Conservation (phyloP, 2,329 filamentous ascomycete genomes). For the Monosporascus sp. region DNA sequence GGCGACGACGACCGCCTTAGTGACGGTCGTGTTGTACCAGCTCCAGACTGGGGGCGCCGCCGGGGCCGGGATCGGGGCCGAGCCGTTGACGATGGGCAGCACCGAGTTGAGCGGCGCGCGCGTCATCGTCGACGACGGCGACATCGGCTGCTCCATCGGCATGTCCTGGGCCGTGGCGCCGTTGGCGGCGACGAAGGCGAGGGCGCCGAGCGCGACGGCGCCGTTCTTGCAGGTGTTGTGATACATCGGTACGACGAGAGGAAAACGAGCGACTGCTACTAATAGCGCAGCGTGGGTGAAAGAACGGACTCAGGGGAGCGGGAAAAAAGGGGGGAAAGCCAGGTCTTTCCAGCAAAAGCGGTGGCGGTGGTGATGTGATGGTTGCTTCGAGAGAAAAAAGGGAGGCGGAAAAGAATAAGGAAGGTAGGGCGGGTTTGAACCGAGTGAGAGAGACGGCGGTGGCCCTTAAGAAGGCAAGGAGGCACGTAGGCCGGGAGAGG, state of each 20-base stretch:
- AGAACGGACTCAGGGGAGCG: not conserved
- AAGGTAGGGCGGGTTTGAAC: no score
- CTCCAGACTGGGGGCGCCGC: slow-evolving; percentile 9
- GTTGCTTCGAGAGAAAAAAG: no score
- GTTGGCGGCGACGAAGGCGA: slow-evolving; percentile 15
- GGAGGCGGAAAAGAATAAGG: no score
- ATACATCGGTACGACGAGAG: not conserved
- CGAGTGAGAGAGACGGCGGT: not conserved
- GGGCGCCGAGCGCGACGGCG: slow-evolving; percentile 18
- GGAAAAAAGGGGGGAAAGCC: not conserved
- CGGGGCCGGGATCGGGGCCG: slow-evolving; percentile 1
- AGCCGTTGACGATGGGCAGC: slow-evolving; percentile 1
- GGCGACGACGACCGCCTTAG: slow-evolving; percentile 18
- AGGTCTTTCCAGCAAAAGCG: no score
- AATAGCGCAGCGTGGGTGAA: not conserved
- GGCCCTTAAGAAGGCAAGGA: slow-evolving; percentile 15
- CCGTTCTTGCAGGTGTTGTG: slow-evolving; percentile 15
- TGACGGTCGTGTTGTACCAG: slow-evolving; percentile 22
- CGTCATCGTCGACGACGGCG: not conserved
- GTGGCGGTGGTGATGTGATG: no score
- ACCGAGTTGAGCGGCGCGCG: not conserved
- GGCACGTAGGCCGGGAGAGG: not conserved
- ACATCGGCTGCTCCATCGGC: slow-evolving; percentile 3
- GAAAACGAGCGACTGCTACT: not conserved
- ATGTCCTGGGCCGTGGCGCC: slow-evolving; percentile 13